These are phyloP conservation scores for Metschnikowia cerradonensis DNA, from an alignment of 805 yeast genomes.

Conservation along the genomic window DNA sequence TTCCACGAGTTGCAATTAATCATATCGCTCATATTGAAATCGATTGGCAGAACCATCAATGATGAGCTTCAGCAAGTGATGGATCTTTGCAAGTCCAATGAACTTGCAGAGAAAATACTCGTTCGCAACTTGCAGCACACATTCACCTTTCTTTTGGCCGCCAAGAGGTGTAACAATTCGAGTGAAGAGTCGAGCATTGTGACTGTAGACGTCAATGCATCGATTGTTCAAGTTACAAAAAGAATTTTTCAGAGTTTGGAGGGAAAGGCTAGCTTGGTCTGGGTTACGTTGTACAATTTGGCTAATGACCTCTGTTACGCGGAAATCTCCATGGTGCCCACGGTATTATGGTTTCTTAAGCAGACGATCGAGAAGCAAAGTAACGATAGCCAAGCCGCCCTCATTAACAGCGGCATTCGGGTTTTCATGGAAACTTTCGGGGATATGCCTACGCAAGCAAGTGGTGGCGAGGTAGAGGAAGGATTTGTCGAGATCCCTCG, in stretches of 20 bases:
- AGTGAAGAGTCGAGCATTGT: neutral
- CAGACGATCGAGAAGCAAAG: constrained; percentile 13
- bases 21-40: constrained; percentile 7
- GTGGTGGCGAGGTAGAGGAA: neutral
- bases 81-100: neutral
- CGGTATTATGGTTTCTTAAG: constrained; percentile 20
- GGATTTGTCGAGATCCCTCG: constrained; percentile 3
- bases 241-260: neutral
- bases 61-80: constrained; percentile 6
- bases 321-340: constrained; percentile 20
- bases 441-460: neutral
- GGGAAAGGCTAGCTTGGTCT: constrained; percentile 15
- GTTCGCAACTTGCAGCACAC: constrained; percentile 10
- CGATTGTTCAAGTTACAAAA: neutral
- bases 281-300: constrained; percentile 28
- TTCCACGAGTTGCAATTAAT: constrained; percentile 11
- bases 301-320: constrained; percentile 30
- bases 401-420: constrained; percentile 23
- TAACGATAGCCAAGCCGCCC: constrained; percentile 11
- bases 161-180: constrained; percentile 7
- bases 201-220: neutral
- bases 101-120: constrained; percentile 9
- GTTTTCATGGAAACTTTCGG: constrained; percentile 13
- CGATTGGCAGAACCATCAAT: neutral
- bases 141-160: constrained; percentile 9